Base-by-base conservation (phyloP, 176 grass and related monocot species). In the Triticum turgidum region DNA sequence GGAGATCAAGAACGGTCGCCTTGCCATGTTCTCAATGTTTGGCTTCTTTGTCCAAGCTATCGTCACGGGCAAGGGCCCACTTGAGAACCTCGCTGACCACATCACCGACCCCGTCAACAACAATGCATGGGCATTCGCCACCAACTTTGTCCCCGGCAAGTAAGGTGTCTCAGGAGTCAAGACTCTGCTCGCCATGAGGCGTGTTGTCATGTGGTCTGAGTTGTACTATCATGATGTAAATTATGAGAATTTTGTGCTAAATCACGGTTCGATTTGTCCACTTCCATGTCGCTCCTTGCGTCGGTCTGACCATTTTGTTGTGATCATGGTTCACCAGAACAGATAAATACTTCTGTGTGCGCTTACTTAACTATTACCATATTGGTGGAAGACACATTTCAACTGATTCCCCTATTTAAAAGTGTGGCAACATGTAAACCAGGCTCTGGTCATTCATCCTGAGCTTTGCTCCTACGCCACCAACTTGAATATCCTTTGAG, bases 1-100 rank as follows among this genome's bases (percentile, higher is more conserved):
- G 69, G 69, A 73, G 22, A 38, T 73, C 21, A 73, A 73, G 69
- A 73, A 73, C 4, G 69, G 69, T 4, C 69, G 38, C 0, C 69
- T 73, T 0, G 69, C 69, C 38, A 73, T 73, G 69, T 73, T 73
- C 69, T 73, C 38, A 0, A 73, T 73, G 69, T 73, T 73, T 5
- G 69, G 69, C 21, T 73, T 73, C 69, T 73, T 73, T 73, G 69
- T 73, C n/a, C 69, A 73, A 73, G 69, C 69, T 10, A 73, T 73
- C 5, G 69, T 73, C 38, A 73, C 69, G 2, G 69, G 69, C 37
- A 73, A 73, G 38, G 69, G 69, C 38, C 69, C 69, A 73, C 21
- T 73, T 5, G 69, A 73, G 69, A 73, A 73, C 21, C 69, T 73
- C 2, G 69, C 69, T 7, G 69, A 73, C 38, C 69, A 73, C 69